phyloP scores from a whole-genome alignment of 2,329 filamentous ascomycete genomes.

The Aaosphaeria pasadenensis region DNA sequence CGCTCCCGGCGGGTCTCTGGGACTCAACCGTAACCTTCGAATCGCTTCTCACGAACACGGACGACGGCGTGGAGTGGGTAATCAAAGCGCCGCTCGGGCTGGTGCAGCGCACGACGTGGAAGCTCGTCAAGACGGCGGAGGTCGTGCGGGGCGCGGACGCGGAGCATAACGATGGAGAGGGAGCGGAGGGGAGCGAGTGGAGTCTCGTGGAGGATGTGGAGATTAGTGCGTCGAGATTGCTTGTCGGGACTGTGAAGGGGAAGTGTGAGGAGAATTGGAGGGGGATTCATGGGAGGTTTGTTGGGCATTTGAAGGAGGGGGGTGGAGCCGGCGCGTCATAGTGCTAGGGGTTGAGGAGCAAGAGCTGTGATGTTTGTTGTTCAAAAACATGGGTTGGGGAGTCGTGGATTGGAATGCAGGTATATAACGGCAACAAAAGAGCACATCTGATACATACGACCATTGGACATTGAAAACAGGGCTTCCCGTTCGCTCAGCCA shows the following conservation, averaged over 20 bases:
- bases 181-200: constrained; percentile 21
- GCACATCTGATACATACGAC: too few species aligned
- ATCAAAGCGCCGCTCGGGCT: constrained; percentile 35
- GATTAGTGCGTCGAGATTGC: constrained; percentile 29
- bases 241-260: constrained; percentile 33
- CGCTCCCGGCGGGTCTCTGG: constrained; percentile 34
- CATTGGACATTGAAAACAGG: too few species aligned
- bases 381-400: too few species aligned
- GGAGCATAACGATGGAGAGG: constrained; percentile 6
- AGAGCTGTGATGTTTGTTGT: too few species aligned
- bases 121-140: constrained; percentile 16
- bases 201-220: constrained; percentile 35
- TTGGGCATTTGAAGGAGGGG: constrained; percentile 18
- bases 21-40: constrained; percentile 35
- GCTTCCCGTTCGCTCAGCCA: too few species aligned
- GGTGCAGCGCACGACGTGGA: constrained; percentile 31
- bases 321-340: neutral
- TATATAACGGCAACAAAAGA: too few species aligned
- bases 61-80: constrained; percentile 32
- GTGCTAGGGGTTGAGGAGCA: too few species aligned
- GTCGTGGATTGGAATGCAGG: too few species aligned
- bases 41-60: constrained; percentile 29
- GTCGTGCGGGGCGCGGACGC: constrained; percentile 10
- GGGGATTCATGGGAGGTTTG: constrained; percentile 28
- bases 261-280: constrained; percentile 37